Base-by-base conservation (phyloP, 148 eudicot species). In the Amaranthus cruentus region DNA sequence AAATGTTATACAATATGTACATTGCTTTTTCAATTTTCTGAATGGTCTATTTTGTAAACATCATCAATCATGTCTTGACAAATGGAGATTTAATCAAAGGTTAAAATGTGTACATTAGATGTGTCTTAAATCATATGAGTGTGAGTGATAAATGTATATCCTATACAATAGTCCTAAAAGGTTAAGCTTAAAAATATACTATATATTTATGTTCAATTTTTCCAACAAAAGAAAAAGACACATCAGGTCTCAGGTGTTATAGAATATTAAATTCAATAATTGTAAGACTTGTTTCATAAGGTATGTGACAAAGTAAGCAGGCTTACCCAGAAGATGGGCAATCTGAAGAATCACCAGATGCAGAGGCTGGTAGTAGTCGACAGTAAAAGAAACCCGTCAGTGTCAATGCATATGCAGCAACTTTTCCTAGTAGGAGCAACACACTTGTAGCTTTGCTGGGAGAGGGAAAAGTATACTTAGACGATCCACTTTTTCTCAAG, bases 391-490 rank as follows among this genome's bases (percentile, higher is more conserved):
- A 84, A 52, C 90, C 89, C 46, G 98, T 94, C 74, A 88, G 76
- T 57, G 86, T 86, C 85, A 94, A 83, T 5, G 98, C 97, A 87
- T 90, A 91, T 62, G 93, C 85, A 75, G 96, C 93, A 82, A 91
- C 86, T 81, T 87, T 91, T 59, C 90, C 89, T 78, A 94, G 80
- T 74, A 87, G 83, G 50, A 84, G 74, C 83, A 94, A 80, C 52
- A 86, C 97, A 76, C 88, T 81, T 73, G 91, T 76, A 8, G 90
- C 86, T 85, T 87, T 85, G 78, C 97, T 91, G 91, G 44, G 55
- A 74, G 69, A 67, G 47, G 48, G 71, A 57, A 52, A 55, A 8
- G 51, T 71, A 66, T 9, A 68, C 47, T 70, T 68, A 79, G 80
- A 53, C 6, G 59, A 62, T 49, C 21, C 57, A 21, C 58, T 12